Conservation (phyloP, 2,329 filamentous ascomycete species). For the Torrubiella hemipterigena region DNA sequence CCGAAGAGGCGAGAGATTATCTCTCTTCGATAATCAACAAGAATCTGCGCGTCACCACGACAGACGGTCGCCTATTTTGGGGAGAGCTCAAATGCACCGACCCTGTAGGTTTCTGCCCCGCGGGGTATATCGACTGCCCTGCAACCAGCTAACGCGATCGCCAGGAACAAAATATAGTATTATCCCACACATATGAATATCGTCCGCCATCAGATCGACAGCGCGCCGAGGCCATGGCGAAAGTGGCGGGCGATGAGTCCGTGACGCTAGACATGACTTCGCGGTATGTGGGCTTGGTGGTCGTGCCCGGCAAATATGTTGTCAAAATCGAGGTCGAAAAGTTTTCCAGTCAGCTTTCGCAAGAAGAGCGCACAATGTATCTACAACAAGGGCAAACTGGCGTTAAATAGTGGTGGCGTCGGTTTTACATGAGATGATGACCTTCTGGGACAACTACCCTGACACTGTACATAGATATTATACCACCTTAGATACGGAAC, state of each 20-base stretch:
- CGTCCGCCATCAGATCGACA: conserved; percentile 53
- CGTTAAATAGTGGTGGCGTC: no score
- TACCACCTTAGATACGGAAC: no score
- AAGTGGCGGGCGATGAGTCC: conserved; percentile 21
- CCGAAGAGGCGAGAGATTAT: conserved; percentile 41
- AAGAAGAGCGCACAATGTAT: no score
- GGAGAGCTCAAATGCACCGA: conserved; percentile 93
- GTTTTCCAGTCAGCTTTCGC: conserved; percentile 51
- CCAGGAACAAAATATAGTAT: conserved; percentile 79
- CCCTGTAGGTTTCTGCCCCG: conserved; percentile 42
- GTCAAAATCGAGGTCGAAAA: conserved; percentile 82
- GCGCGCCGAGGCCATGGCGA: conserved; percentile 22
- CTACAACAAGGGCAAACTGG: no score
- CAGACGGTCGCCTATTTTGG: conserved; percentile 78
- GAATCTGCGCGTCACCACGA: conserved; percentile 66
- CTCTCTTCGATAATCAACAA: conserved; percentile 62
- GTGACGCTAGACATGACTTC: conserved; percentile 64
- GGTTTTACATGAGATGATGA: no score
- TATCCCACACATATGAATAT: conserved; percentile 81
- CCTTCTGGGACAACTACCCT: no score
- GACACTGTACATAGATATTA: no score
- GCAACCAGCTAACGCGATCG: background rate
- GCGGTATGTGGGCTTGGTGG: conserved; percentile 78
- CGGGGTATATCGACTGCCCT: background rate
- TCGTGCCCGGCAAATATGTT: conserved; percentile 79